Evolutionary conservation across 2,329 filamentous ascomycete genomes (phyloP), one percentile per base, ranked within the genome.

Genomic region (Cadophora sp.): DNA sequence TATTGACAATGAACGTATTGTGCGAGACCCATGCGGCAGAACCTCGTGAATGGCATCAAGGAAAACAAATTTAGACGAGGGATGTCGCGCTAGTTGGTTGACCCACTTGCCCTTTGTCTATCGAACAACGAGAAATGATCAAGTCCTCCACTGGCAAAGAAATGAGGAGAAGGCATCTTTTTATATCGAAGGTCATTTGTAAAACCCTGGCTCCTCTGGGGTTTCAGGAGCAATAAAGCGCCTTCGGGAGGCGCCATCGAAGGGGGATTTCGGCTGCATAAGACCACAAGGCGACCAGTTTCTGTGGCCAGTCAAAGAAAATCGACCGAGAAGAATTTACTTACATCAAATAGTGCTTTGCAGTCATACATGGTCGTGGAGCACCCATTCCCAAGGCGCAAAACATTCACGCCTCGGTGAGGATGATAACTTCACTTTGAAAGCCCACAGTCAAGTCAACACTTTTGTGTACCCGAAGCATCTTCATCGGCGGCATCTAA

Each of bases 1-100:
- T 53, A 63, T 56, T 11, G 47, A 65, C 48, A 64, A 66, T 33
- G 48, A 66, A 63, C 16, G 63, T 66, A 62, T 68, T 68, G 67
- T 66, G 55, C 16, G 22, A 16, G 60, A 61, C 30, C 30, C 39
- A 47, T 47, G 47, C 56, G 48, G 64, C 48, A 64, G 62, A 33
- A 41, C 13, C 1, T 59, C 48, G 22, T 64, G 56, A 68, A 64
- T 64, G 22, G 27, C 39, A 65, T n/a, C 18, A 58, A 64, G 13
- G 27, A 59, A 56, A 59, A 62, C 43, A 51, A 51, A 43, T 6
- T 6, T 48, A 39, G 36, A 41, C n/a, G 20, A 59, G 39, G 43
- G 33, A 30, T 41, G 18, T 27, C n/a, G 30, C 30, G 45, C 16
- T 9, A 18, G n/a, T 62, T 4, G n/a, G 18, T 30, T 13, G 27